Evolutionary conservation across 192 early-diverging fungal species (phyloP).

Genomic region (Thamnidium elegans): DNA sequence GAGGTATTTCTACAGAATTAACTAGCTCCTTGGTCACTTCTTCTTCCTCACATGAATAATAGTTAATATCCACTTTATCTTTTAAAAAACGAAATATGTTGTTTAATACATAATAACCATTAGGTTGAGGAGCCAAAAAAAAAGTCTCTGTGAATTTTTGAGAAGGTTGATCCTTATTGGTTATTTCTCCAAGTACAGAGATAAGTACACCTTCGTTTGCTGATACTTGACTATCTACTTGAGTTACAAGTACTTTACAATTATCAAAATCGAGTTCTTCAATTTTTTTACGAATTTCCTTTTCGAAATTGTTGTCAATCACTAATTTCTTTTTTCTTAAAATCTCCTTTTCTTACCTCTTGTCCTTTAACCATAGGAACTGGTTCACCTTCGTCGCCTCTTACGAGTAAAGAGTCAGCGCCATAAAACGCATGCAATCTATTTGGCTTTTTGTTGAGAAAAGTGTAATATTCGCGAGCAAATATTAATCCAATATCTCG

Average conservation of each 20-base stretch:
- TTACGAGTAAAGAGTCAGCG: slow-evolving; percentile 76
- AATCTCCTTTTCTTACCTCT: slow-evolving; percentile 45
- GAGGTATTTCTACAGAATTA: too few relatives aligned
- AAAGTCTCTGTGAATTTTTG: slow-evolving; percentile 93
- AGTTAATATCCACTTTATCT: slow-evolving; percentile 60
- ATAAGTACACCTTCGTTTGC: slow-evolving; percentile 76
- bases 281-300: slow-evolving; percentile 85
- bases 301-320: background rate
- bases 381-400: slow-evolving; percentile 79
- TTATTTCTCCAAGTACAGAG: slow-evolving; percentile 90
- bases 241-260: slow-evolving; percentile 83
- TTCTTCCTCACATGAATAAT: slow-evolving; percentile 44
- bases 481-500: slow-evolving; percentile 90
- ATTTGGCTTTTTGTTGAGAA: slow-evolving; percentile 82
- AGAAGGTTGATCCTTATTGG: slow-evolving; percentile 71
- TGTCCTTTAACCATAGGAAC: slow-evolving; percentile 66
- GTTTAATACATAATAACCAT: slow-evolving; percentile 89
- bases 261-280: slow-evolving; percentile 73
- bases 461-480: slow-evolving; percentile 92
- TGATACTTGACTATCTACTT: slow-evolving; percentile 82
- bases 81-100: slow-evolving; percentile 94
- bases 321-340: background rate
- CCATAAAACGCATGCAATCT: slow-evolving; percentile 86
- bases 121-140: slow-evolving; percentile 82
- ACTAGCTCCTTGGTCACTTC: slow-evolving; percentile 18